These are phyloP conservation scores for Tetragonia tetragonoides DNA, from an alignment of 148 eudicot species.

Conservation along the genomic window DNA sequence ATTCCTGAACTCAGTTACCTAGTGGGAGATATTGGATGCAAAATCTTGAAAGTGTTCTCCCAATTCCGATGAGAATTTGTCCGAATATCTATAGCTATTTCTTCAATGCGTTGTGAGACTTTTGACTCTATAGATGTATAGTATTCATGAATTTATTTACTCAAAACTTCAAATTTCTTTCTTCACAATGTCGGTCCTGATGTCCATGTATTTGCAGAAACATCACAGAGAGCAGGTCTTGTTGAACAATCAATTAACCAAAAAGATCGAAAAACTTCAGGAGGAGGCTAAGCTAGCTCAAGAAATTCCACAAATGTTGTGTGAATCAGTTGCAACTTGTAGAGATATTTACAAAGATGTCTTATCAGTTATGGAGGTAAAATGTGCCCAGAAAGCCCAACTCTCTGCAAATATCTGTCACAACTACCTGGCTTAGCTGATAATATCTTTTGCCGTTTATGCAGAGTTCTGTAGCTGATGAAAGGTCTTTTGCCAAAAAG, in stretches of 20 bases:
- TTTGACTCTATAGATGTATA: background rate
- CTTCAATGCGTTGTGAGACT: slow-evolving; percentile 1
- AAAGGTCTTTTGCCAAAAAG: slow-evolving; percentile 56
- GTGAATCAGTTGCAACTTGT: slow-evolving; percentile 57
- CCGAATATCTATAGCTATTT: background rate
- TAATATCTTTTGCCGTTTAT: slow-evolving; percentile 11
- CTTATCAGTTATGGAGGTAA: slow-evolving; percentile 60
- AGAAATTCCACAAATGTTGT: slow-evolving; percentile 56
- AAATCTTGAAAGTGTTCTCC: background rate
- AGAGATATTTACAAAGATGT: slow-evolving; percentile 61
- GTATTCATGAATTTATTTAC: background rate
- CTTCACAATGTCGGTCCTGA: background rate
- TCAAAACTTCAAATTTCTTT: background rate
- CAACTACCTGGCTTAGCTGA: slow-evolving; percentile 3
- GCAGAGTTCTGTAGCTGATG: slow-evolving; percentile 63
- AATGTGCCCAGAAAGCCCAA: background rate
- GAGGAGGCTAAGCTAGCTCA: slow-evolving; percentile 49
- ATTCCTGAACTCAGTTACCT: background rate
- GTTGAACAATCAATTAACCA: slow-evolving; percentile 47
- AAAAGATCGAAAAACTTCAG: slow-evolving; percentile 56
- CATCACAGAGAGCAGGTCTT: slow-evolving; percentile 46
- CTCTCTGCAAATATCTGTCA: background rate
- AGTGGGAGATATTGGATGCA: background rate
- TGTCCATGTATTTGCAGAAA: slow-evolving; percentile 40
- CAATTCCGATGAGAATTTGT: background rate